phyloP scores from a whole-genome alignment of 1,284 basidiomycete genomes.

The Malassezia dermatis region DNA sequence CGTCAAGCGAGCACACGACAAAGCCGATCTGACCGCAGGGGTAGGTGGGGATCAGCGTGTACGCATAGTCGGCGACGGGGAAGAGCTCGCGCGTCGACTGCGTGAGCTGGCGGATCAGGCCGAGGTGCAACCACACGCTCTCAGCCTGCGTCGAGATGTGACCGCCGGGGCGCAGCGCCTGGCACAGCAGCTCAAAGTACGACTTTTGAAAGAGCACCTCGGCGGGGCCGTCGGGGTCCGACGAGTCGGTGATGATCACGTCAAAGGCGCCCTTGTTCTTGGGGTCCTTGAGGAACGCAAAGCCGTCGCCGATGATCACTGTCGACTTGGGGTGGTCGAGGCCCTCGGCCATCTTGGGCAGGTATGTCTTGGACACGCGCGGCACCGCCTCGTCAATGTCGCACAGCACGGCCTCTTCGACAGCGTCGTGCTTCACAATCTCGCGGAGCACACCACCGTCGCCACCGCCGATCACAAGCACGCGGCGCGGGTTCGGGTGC shows the following conservation, averaged over 20 bases:
- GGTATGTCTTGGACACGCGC: slow-evolving; percentile 81
- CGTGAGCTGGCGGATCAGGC: slow-evolving; percentile 71
- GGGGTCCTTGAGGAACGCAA: slow-evolving; percentile 88
- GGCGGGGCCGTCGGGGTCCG: slow-evolving; percentile 93
- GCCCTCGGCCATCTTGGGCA: slow-evolving; percentile 85
- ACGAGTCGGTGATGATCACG: slow-evolving; percentile 93
- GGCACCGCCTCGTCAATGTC: slow-evolving; percentile 99
- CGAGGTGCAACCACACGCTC: slow-evolving; percentile 87
- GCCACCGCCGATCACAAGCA: slow-evolving; percentile 92
- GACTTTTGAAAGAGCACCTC: slow-evolving; percentile 89
- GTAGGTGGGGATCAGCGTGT: slow-evolving; percentile 94
- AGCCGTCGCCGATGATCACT: slow-evolving; percentile 87
- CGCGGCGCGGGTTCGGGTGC: slow-evolving; percentile 90
- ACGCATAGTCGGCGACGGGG: slow-evolving; percentile 79
- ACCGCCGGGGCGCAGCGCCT: slow-evolving; percentile 78
- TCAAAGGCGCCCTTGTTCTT: slow-evolving; percentile 69
- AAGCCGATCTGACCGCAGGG: slow-evolving; percentile 96
- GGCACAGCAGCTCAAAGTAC: slow-evolving; percentile 87
- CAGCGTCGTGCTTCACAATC: slow-evolving; percentile 83
- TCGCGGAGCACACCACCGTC: slow-evolving; percentile 70
- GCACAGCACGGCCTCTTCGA: slow-evolving; percentile 85
- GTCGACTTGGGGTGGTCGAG: slow-evolving; percentile 73
- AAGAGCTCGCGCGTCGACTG: slow-evolving; percentile 68
- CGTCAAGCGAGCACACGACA: slow-evolving; percentile 72
- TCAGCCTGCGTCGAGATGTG: slow-evolving; percentile 95